Percentiles rank a stretch among this genome's conserved stretches.
phyloP scores from a whole-genome alignment of 2,329 filamentous ascomycete species.

The Colletotrichum sp. region DNA sequence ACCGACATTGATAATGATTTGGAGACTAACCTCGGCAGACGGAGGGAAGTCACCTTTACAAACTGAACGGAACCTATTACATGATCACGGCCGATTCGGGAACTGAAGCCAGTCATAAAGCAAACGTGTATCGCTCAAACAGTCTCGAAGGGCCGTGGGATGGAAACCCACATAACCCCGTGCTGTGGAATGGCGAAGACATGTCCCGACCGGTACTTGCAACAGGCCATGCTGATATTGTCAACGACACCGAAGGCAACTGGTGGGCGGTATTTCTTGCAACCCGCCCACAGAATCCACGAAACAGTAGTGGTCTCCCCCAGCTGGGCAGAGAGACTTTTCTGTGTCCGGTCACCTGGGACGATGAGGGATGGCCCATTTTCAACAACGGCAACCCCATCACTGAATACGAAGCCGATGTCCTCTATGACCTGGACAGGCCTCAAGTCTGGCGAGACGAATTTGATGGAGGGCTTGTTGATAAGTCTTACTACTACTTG shows the following conservation, averaged over 20 bases:
- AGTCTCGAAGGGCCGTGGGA: conserved; percentile 17
- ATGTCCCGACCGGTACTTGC: conserved; percentile 19
- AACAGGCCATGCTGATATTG: conserved; percentile 21
- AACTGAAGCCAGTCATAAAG: conserved; percentile 17
- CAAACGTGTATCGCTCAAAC: conserved; percentile 14
- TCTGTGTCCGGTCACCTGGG: conserved; percentile 19
- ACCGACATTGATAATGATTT: conserved; percentile 24
- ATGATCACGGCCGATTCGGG: conserved; percentile 22
- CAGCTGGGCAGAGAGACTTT: conserved; percentile 22
- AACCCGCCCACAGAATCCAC: conserved; percentile 15
- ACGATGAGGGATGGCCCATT: conserved; percentile 17
- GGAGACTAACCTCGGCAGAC: conserved; percentile 20
- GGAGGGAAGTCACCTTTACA: conserved; percentile 22
- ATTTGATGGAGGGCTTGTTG: conserved; percentile 13
- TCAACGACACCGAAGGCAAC: conserved; percentile 6
- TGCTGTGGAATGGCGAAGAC: conserved; percentile 20
- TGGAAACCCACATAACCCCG: conserved; percentile 17
- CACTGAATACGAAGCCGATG: conserved; percentile 2
- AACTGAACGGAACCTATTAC: conserved; percentile 19
- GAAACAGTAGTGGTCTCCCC: conserved; percentile 3
- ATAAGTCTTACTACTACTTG: conserved; percentile 20
- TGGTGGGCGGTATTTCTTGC: conserved; percentile 24
- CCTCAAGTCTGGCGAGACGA: conserved; percentile 18
- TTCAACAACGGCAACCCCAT: conserved; percentile 18
- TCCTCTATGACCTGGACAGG: conserved; percentile 18